These are phyloP conservation scores for Cladophialophora chaetospira DNA, from an alignment of 2,329 filamentous ascomycete genomes.

Conservation along the genomic window DNA sequence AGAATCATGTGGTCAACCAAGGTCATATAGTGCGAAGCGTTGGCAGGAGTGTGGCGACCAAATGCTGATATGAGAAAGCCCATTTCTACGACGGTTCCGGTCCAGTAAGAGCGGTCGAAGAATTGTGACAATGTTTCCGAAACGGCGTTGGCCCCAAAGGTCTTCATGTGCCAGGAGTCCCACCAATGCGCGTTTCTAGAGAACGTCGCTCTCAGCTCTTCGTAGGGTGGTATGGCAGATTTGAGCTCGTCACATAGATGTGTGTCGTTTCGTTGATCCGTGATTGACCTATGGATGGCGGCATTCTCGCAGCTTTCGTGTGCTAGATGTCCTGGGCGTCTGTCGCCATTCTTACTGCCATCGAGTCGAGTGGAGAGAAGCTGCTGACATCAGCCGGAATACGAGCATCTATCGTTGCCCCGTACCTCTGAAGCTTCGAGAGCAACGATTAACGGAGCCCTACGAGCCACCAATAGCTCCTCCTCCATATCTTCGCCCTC, in stretches of 20 bases:
- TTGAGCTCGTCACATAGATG: slow-evolving; percentile 3
- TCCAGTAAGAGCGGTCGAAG: neutral
- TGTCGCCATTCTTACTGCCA: neutral
- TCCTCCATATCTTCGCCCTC: neutral
- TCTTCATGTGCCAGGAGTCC: slow-evolving; percentile 16
- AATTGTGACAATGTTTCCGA: slow-evolving; percentile 4
- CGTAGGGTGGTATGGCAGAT: neutral
- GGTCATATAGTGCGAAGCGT: slow-evolving; percentile 3
- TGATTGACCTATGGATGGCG: neutral
- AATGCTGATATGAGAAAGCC: slow-evolving; percentile 13
- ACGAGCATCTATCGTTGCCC: neutral
- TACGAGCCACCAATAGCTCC: neutral
- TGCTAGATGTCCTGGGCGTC: neutral
- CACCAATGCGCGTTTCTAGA: slow-evolving; percentile 10
- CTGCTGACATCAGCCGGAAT: neutral
- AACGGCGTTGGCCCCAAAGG: neutral
- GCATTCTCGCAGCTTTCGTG: neutral
- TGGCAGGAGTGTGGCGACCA: slow-evolving; percentile 5
- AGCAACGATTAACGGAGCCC: slow-evolving; percentile 5
- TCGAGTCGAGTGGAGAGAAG: slow-evolving; percentile 1
- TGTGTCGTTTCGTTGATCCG: neutral
- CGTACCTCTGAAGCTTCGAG: slow-evolving; percentile 9
- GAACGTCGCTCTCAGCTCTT: neutral
- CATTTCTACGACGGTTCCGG: slow-evolving; percentile 2
- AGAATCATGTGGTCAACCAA: slow-evolving; percentile 16